Evolutionary conservation across 805 yeast genomes (phyloP).

Genomic region (Torulaspora indica): DNA sequence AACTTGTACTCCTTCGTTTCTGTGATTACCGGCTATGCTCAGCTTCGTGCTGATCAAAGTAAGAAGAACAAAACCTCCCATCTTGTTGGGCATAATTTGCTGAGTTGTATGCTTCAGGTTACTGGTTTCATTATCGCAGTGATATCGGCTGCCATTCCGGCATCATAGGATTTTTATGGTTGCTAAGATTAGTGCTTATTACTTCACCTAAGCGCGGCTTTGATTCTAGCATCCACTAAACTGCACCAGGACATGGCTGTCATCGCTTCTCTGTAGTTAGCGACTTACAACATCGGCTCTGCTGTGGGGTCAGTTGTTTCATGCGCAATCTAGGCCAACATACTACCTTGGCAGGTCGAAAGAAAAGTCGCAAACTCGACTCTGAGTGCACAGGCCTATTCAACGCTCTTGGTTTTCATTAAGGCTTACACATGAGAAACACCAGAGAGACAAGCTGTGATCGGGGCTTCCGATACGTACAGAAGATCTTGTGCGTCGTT

Average conservation of each 20-base stretch:
- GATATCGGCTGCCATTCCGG: conserved; percentile 46
- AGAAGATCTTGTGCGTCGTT: conserved; percentile 49
- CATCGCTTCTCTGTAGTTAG: conserved; percentile 51
- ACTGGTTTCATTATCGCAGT: conserved; percentile 53
- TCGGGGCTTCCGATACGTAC: conserved; percentile 53
- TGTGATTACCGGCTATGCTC: conserved; percentile 54
- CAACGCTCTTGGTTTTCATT: conserved; percentile 48
- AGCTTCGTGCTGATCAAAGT: conserved; percentile 50
- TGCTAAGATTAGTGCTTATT: conserved; percentile 69
- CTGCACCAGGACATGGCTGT: conserved; percentile 61
- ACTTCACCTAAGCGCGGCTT: conserved; percentile 69
- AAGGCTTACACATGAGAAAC: conserved; percentile 52
- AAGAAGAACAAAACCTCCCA: conserved; percentile 54
- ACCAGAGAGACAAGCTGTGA: conserved; percentile 50
- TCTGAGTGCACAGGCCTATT: conserved; percentile 43
- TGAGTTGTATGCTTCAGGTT: conserved; percentile 63
- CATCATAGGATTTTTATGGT: conserved; percentile 58
- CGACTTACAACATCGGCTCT: conserved; percentile 56
- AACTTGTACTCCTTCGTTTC: conserved; percentile 62
- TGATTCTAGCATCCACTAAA: conserved; percentile 52
- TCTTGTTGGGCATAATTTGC: conserved; percentile 51
- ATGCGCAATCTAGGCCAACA: conserved; percentile 69
- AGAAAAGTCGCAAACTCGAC: conserved; percentile 33
- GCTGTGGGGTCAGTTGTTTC: conserved; percentile 60
- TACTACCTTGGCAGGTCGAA: conserved; percentile 43